These are phyloP conservation scores for Pleurotus djamor DNA, from an alignment of 768 basidiomycete species.

Conservation along the genomic window DNA sequence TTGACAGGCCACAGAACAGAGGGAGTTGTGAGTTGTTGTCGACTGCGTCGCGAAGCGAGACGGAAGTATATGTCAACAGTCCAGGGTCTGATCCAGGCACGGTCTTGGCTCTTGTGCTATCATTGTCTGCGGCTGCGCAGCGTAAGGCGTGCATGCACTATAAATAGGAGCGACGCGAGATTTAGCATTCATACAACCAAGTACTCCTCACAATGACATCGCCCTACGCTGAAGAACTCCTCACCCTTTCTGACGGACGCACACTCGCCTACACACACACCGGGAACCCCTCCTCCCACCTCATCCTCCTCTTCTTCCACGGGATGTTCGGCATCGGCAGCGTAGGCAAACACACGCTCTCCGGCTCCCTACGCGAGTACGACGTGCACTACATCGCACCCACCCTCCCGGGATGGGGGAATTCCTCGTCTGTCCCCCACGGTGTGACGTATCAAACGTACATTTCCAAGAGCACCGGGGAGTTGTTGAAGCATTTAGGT, in stretches of 20 bases:
- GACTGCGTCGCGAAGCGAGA: too few relatives aligned
- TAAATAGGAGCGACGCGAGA: too few relatives aligned
- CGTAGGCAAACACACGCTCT: constrained; percentile 12
- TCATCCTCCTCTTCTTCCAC: constrained; percentile 39
- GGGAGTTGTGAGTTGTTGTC: too few relatives aligned
- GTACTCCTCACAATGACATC: neutral
- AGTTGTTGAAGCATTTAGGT: constrained; percentile 38
- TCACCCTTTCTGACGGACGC: constrained; percentile 26
- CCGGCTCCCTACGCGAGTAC: constrained; percentile 20
- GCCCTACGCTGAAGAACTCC: constrained; percentile 12
- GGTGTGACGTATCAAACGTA: constrained; percentile 27
- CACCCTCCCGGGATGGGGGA: constrained; percentile 49
- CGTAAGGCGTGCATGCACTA: too few relatives aligned
- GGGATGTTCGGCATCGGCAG: constrained; percentile 36
- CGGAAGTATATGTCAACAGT: too few relatives aligned
- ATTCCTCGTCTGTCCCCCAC: constrained; percentile 31
- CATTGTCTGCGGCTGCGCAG: too few relatives aligned
- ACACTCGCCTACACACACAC: constrained; percentile 36
- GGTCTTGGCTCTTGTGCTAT: too few relatives aligned
- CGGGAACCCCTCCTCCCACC: constrained; percentile 30
- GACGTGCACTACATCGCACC: constrained; percentile 31
- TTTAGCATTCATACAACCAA: too few relatives aligned
- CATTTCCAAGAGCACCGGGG: constrained; percentile 32
- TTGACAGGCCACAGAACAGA: too few relatives aligned
- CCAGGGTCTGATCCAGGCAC: too few relatives aligned